Percentiles rank a stretch among this genome's conserved stretches.
Conservation (phyloP, 129 eudicot species). For the Apium graveolens region DNA sequence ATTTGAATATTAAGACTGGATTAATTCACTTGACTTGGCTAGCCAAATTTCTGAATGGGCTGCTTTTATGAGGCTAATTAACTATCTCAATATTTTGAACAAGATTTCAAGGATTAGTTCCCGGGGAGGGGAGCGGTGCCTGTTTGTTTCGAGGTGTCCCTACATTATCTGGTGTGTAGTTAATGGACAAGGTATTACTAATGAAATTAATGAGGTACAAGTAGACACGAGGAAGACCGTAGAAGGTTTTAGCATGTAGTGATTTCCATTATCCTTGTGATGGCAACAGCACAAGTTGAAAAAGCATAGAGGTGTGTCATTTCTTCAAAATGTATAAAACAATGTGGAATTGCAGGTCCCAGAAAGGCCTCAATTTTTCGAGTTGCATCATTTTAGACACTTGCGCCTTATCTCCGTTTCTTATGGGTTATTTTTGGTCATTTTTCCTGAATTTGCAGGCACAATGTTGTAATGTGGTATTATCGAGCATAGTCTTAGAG, state of each 20-base stretch:
- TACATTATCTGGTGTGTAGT: neutral
- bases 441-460: too few relatives aligned
- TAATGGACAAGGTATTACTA: neutral
- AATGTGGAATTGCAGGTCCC: neutral
- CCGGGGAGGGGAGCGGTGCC: neutral
- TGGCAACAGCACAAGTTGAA: neutral
- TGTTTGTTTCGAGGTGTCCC: neutral
- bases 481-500: neutral
- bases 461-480: neutral
- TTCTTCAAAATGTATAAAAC: neutral
- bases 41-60: neutral
- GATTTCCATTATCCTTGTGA: conserved; percentile 1
- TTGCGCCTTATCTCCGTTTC: neutral
- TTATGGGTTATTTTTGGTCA: neutral
- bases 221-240: conserved; percentile 5
- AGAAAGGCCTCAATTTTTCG: neutral
- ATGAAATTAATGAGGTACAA: neutral
- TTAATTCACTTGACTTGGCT: too few relatives aligned
- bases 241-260: too few relatives aligned
- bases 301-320: conserved; percentile 4
- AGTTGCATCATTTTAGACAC: neutral
- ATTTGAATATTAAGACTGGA: neutral
- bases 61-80: neutral
- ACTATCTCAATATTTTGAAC: neutral
- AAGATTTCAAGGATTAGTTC: neutral